phyloP scores from a whole-genome alignment of 2,329 filamentous ascomycete genomes.

The Alternaria tenuissima region DNA sequence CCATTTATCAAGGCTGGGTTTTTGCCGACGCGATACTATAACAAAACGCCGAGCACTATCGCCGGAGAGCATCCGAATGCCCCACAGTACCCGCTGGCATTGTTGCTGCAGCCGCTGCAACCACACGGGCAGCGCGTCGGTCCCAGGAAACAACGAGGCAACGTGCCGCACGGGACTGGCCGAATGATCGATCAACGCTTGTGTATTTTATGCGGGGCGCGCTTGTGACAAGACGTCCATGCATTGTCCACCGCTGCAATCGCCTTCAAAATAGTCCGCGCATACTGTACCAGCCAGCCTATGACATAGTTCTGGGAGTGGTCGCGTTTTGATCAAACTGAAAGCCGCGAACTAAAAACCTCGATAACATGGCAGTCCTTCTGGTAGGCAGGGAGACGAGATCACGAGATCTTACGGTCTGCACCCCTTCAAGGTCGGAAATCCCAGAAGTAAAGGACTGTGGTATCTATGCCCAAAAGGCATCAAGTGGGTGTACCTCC shows the following conservation, averaged over 20 bases:
- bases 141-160: conserved; percentile 23
- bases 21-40: conserved; percentile 13
- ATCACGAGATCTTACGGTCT: neutral
- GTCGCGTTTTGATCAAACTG: neutral
- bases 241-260: conserved; percentile 2
- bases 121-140: conserved; percentile 8
- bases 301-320: neutral
- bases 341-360: neutral
- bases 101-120: conserved; percentile 1
- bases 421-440: neutral
- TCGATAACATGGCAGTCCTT: neutral
- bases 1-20: conserved; percentile 2
- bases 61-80: conserved; percentile 21
- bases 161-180: conserved; percentile 32
- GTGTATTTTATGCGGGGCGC: conserved; percentile 35
- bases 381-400: neutral
- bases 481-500: neutral
- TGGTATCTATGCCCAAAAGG: neutral
- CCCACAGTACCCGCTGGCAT: conserved; percentile 21
- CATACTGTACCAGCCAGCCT: neutral
- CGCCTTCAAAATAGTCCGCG: neutral
- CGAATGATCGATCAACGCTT: conserved; percentile 32
- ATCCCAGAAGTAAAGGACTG: neutral
- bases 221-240: conserved; percentile 8
- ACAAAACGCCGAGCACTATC: conserved; percentile 24